Conservation (phyloP, 139 green algal genomes). For the Volvox africanus region DNA sequence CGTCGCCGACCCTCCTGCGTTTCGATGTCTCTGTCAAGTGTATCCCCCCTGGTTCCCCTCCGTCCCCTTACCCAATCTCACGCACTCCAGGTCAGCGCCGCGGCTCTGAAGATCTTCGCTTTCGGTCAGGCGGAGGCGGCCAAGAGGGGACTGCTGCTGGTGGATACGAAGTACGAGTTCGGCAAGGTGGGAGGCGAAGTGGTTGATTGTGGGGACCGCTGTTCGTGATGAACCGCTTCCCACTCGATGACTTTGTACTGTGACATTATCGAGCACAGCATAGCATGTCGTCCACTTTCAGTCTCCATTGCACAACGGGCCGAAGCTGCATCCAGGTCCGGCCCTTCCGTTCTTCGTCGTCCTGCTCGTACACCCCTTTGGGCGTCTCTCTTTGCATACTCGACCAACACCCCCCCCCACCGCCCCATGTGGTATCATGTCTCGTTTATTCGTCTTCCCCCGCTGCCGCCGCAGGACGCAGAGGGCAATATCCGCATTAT, state of each 20-base stretch:
- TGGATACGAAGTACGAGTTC: constrained; percentile 98
- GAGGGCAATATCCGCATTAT: constrained; percentile 43
- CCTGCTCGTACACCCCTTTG: neutral
- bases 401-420: too few species aligned
- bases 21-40: neutral
- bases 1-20: too few species aligned
- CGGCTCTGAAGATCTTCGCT: constrained; percentile 90
- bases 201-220: too few species aligned
- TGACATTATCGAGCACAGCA: too few species aligned
- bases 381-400: neutral
- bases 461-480: constrained; percentile 24
- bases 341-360: too few species aligned
- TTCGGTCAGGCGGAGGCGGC: constrained; percentile 92
- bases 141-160: constrained; percentile 92
- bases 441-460: neutral
- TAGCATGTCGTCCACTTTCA: too few species aligned
- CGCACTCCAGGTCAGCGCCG: constrained; percentile 57
- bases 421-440: too few species aligned
- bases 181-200: constrained; percentile 71
- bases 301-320: too few species aligned
- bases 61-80: neutral
- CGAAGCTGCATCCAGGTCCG: too few species aligned
- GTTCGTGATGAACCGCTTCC: too few species aligned
- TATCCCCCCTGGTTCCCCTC: neutral
- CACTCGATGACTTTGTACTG: too few species aligned